Base-by-base conservation (phyloP, 2,329 filamentous ascomycete genomes). In the Colletotrichum sp. region DNA sequence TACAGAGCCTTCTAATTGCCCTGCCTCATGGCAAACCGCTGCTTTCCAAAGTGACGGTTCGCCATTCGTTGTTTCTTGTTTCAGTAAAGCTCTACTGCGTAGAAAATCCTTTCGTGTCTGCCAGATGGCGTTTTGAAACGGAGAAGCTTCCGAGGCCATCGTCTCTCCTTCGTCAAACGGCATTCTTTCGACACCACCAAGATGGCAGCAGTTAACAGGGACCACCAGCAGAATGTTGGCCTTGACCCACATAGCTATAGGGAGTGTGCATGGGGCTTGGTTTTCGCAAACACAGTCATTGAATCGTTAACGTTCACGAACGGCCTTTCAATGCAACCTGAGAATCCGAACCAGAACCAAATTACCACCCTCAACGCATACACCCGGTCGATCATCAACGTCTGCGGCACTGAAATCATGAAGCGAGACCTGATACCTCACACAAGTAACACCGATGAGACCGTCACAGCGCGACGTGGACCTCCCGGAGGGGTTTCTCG, bases 11-110 rank as follows among this genome's bases (percentile, higher is more conserved):
- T 4, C 36, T 18, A 9, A 39, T 9, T 39, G 16, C 36, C 36
- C 0, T 39, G 5, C 7, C 5, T 18, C 36, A 18, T 9, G 1
- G 5, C 36, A 39, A 1, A 39, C 4, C 16, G 7, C 36, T 39
- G 15, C 1, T 39, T 9, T 9, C 16, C 2, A 8, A 18, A 39
- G 36, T 39, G 1, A 39, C 36, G 36, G 7, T 39, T 39, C 7
- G 36, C 1, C 8, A 7, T 39, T 39, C 36, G 1, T 18, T 9
- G 16, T 39, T 39, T 39, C 36, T 18, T 9, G 36, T 5, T 39
- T 39, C 36, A 5, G 36, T 5, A 39, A 16, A 39, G 16, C 16
- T 39, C 36, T 3, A 18, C 0, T 8, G 0, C 0, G 36, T 18
- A 1, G 7, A 39, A 39, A 0, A 5, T 5, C 5, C 7, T 39